Conservation (phyloP, 2,329 filamentous ascomycete genomes). For the Spiromastix sp. region DNA sequence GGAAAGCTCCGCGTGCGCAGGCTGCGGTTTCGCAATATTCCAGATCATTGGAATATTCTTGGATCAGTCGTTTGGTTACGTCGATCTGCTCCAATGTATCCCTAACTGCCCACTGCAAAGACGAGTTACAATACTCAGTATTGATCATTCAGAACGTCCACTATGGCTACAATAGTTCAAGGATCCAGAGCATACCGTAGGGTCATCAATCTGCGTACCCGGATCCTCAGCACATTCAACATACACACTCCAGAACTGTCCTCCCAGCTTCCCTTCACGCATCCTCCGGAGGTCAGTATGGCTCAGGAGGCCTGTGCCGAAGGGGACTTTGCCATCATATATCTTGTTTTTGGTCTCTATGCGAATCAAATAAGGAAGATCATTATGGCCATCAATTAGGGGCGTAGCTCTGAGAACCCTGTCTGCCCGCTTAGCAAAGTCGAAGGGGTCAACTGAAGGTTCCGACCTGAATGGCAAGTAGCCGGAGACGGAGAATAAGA, state of each 20-base stretch:
- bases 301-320: slow-evolving; percentile 13
- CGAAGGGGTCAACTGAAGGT: background rate
- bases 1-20: slow-evolving; percentile 15
- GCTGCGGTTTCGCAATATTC: slow-evolving; percentile 13
- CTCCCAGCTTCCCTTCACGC: slow-evolving; percentile 18
- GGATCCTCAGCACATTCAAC: slow-evolving; percentile 14
- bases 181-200: slow-evolving; percentile 11
- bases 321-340: slow-evolving; percentile 15
- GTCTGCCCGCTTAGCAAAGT: slow-evolving; percentile 14
- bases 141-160: no score
- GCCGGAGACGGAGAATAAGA: background rate
- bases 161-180: no score
- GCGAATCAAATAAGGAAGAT: slow-evolving; percentile 20
- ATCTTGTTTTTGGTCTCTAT: slow-evolving; percentile 20
- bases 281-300: slow-evolving; percentile 20
- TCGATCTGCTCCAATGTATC: slow-evolving; percentile 21
- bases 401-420: slow-evolving; percentile 17
- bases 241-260: slow-evolving; percentile 24
- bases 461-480: background rate
- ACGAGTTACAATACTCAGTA: slow-evolving; percentile 1
- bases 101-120: slow-evolving; percentile 12
- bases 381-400: slow-evolving; percentile 25
- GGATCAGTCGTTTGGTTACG: slow-evolving; percentile 15
- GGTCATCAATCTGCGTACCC: slow-evolving; percentile 11
- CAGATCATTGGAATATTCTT: slow-evolving; percentile 14